Evolutionary conservation across 1,139 yeast species (phyloP).

Genomic region (Meyerozyma guilliermondii): DNA sequence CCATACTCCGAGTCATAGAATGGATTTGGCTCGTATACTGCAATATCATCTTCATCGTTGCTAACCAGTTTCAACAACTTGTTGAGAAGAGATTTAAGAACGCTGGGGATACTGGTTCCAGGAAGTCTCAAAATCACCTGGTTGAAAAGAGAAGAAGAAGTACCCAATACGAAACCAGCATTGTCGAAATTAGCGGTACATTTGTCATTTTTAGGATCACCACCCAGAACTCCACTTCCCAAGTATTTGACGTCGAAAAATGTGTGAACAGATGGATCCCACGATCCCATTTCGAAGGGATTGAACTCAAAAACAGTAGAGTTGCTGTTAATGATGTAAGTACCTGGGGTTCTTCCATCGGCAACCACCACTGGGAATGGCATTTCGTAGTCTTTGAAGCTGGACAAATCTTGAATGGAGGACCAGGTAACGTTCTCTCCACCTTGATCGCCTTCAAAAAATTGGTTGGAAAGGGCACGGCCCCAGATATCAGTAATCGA

Average conservation of each 20-base stretch:
- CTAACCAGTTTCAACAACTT: conserved; percentile 8
- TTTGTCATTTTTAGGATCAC: conserved; percentile 35
- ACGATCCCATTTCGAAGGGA: conserved; percentile 83
- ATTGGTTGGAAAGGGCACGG: conserved; percentile 75
- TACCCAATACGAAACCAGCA: conserved; percentile 43
- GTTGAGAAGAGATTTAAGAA: conserved; percentile 13
- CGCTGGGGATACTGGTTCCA: conserved; percentile 16
- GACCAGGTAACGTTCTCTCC: conserved; percentile 68
- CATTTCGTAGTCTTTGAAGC: conserved; percentile 56
- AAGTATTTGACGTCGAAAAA: conserved; percentile 67
- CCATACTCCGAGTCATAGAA: conserved; percentile 14
- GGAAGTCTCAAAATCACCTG: conserved; percentile 19
- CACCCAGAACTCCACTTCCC: conserved; percentile 64
- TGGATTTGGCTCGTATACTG: conserved; percentile 21
- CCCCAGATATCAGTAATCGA: conserved; percentile 94
- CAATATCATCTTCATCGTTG: conserved; percentile 16
- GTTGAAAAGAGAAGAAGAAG: conserved; percentile 40
- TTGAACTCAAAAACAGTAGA: conserved; percentile 76
- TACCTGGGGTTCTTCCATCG: conserved; percentile 72
- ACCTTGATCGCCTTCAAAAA: conserved; percentile 51
- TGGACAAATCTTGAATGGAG: conserved; percentile 46
- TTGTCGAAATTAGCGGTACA: conserved; percentile 38
- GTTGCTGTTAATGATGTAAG: conserved; percentile 51
- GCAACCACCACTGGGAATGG: conserved; percentile 84
- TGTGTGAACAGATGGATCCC: conserved; percentile 73